Evolutionary conservation across 805 yeast genomes (phyloP).

Genomic region (Sugiyamaella smithiae): DNA sequence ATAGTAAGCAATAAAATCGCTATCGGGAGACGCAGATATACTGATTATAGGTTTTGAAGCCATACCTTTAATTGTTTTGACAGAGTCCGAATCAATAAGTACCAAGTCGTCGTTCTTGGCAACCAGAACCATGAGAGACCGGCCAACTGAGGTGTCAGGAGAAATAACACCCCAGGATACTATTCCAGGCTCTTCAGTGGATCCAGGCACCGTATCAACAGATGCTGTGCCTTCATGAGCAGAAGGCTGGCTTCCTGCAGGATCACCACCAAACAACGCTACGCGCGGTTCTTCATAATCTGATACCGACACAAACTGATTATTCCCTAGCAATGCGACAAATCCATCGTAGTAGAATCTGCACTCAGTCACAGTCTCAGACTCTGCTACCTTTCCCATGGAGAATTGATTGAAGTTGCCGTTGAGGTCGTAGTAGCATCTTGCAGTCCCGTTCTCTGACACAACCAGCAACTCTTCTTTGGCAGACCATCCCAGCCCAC

Average conservation of each 20-base stretch:
- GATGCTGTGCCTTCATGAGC: not conserved
- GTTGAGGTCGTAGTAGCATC: constrained; percentile 62
- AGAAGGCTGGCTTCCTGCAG: not conserved
- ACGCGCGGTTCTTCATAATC: constrained; percentile 40
- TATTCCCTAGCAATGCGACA: constrained; percentile 41
- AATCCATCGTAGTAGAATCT: constrained; percentile 45
- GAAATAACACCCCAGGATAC: constrained; percentile 13
- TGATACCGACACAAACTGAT: constrained; percentile 42
- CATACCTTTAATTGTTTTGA: not conserved
- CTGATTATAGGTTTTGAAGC: constrained; percentile 1
- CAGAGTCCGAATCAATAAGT: not conserved
- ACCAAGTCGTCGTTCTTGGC: not conserved
- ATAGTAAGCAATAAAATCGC: constrained; percentile 52
- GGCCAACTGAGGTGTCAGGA: constrained; percentile 5
- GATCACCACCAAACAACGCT: constrained; percentile 17
- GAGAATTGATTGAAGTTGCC: constrained; percentile 61
- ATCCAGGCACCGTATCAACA: not conserved
- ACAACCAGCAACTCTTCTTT: constrained; percentile 58
- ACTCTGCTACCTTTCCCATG: constrained; percentile 37
- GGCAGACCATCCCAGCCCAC: constrained; percentile 51
- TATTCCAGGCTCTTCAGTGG: not conserved
- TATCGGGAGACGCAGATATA: constrained; percentile 51
- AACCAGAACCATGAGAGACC: constrained; percentile 5
- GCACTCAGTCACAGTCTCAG: constrained; percentile 36
- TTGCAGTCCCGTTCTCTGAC: constrained; percentile 47